phyloP scores from a whole-genome alignment of 2,329 filamentous ascomycete species.

The Fusarium agapanthi region DNA sequence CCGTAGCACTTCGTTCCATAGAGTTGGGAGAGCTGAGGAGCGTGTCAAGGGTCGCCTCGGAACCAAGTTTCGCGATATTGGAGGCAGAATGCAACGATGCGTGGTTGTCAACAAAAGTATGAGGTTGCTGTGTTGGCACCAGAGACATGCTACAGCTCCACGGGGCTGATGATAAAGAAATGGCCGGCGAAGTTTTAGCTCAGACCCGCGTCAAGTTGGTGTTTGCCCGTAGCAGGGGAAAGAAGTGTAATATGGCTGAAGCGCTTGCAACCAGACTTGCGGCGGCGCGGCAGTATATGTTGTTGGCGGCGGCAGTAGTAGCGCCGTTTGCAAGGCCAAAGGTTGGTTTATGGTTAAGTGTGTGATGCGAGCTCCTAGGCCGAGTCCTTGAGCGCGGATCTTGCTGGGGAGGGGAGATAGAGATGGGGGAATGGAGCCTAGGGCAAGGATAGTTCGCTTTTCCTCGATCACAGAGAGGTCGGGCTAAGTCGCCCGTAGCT shows the following conservation, averaged over 20 bases:
- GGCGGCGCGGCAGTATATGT: constrained; percentile 50
- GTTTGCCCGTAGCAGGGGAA: constrained; percentile 42
- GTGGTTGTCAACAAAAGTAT: constrained; percentile 43
- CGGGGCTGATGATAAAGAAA: constrained; percentile 41
- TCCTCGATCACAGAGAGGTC: constrained; percentile 45
- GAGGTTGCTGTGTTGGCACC: constrained; percentile 48
- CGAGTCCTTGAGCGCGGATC: constrained; percentile 47
- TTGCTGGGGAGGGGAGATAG: constrained; percentile 42
- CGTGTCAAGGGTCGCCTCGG: constrained; percentile 41
- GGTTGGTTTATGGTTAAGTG: constrained; percentile 46
- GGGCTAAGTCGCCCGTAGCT: constrained; percentile 44
- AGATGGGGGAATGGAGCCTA: constrained; percentile 40
- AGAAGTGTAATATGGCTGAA: constrained; percentile 42
- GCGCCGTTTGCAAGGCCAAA: constrained; percentile 45
- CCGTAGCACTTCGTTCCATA: constrained; percentile 72
- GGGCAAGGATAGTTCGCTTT: constrained; percentile 45
- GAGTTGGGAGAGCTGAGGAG: constrained; percentile 44
- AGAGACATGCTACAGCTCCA: constrained; percentile 48
- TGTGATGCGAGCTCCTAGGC: constrained; percentile 46
- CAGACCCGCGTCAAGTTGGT: constrained; percentile 46
- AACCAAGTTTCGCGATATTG: constrained; percentile 34
- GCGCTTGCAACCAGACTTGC: constrained; percentile 45
- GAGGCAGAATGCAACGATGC: constrained; percentile 35
- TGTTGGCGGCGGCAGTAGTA: constrained; percentile 47
- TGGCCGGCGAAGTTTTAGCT: constrained; percentile 47